phyloP scores from a whole-genome alignment of 2,329 filamentous ascomycete species.

The Fusarium udum region DNA sequence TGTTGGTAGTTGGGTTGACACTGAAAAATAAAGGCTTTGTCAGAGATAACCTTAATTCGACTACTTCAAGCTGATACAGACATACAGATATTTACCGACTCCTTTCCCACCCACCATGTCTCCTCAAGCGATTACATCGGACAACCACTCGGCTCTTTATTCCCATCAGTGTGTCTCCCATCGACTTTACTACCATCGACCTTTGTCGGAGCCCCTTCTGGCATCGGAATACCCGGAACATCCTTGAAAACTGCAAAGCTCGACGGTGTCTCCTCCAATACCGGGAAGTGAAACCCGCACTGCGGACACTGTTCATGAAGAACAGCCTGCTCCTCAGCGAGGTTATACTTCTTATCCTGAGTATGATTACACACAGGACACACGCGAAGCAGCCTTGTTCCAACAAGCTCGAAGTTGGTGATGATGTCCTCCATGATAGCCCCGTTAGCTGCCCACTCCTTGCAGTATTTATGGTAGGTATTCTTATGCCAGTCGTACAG shows the following conservation, averaged over 20 bases:
- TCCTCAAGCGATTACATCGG: not conserved
- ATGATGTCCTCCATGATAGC: conserved; percentile 36
- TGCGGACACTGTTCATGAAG: conserved; percentile 22
- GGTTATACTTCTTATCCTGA: conserved; percentile 30
- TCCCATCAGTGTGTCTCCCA: not conserved
- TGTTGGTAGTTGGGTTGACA: not conserved
- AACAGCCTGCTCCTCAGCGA: conserved; percentile 30
- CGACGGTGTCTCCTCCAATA: conserved; percentile 24
- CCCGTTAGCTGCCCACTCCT: conserved; percentile 22
- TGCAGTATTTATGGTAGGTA: conserved; percentile 31
- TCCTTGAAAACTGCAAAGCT: conserved; percentile 29
- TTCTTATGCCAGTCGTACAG: conserved; percentile 31
- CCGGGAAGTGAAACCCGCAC: conserved; percentile 31
- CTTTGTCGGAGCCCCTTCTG: not conserved
- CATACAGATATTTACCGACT: not conserved
- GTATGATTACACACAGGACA: conserved; percentile 27
- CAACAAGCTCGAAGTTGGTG: conserved; percentile 33
- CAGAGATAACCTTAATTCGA: conserved; percentile 21
- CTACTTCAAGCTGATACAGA: not conserved
- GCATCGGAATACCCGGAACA: not conserved
- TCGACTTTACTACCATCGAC: not conserved
- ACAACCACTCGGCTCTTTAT: not conserved
- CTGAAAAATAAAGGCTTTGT: not conserved
- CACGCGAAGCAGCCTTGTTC: conserved; percentile 18
- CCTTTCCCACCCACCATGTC: not conserved